Evolutionary conservation across 257 asterid genomes (phyloP).

Genomic region (Oldenlandia corymbosa): DNA sequence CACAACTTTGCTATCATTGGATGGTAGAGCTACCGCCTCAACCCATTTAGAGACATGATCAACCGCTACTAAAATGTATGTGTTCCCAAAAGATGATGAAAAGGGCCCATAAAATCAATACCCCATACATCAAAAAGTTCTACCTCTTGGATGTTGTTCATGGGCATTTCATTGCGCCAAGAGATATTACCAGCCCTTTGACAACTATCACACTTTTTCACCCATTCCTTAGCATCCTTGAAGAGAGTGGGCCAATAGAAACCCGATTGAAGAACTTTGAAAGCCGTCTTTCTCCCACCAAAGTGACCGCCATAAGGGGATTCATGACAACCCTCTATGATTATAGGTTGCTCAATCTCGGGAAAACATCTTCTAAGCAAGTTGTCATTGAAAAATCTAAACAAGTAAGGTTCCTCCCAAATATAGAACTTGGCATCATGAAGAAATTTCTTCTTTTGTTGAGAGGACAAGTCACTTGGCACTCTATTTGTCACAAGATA

Average conservation of each 20-base stretch:
- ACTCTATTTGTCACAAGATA: neutral
- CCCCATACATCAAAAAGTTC: neutral
- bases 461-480: neutral
- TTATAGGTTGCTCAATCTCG: too few relatives aligned
- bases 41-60: neutral
- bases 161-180: neutral
- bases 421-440: too few relatives aligned
- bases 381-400: too few relatives aligned
- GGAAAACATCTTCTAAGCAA: neutral
- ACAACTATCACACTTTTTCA: neutral
- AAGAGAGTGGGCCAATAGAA: neutral
- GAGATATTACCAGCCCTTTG: neutral
- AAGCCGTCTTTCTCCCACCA: too few relatives aligned
- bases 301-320: neutral
- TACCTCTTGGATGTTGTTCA: neutral
- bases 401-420: neutral
- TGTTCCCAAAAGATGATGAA: too few relatives aligned
- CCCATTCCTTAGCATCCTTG: neutral
- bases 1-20: neutral
- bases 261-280: neutral
- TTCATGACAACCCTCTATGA: neutral
- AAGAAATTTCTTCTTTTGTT: neutral
- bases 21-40: neutral
- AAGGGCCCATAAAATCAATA: neutral
- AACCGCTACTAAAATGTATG: too few relatives aligned